A percentile compares a stretch with the other conserved stretches of the same genome.
Conservation (phyloP, 805 yeast species). For the Cephaloascus albidus region DNA sequence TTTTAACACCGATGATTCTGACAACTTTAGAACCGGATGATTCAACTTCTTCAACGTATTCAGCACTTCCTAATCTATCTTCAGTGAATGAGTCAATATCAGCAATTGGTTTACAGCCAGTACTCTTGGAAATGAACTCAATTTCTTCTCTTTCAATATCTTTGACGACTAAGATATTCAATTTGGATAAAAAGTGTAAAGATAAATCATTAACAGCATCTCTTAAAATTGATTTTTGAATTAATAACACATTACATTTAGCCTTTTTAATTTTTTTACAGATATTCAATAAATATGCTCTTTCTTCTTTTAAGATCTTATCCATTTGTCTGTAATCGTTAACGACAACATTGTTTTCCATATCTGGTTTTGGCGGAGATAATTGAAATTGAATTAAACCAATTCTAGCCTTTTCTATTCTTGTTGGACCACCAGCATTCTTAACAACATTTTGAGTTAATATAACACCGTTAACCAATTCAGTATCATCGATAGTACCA, state of each 20-base stretch:
- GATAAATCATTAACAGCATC: conserved; percentile 95
- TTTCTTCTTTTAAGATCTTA: conserved; percentile 93
- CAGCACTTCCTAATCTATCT: conserved; percentile 87
- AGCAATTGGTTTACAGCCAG: conserved; percentile 94
- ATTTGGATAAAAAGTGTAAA: conserved; percentile 85
- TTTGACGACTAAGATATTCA: conserved; percentile 88
- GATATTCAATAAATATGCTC: conserved; percentile 88
- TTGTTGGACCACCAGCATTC: conserved; percentile 88
- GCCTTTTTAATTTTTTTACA: conserved; percentile 96
- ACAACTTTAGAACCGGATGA: conserved; percentile 86
- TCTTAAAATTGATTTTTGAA: conserved; percentile 87
- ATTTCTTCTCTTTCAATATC: conserved; percentile 96
- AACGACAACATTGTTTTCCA: conserved; percentile 96
- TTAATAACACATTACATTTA: conserved; percentile 85
- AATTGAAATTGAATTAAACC: conserved; percentile 89
- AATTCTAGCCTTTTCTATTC: conserved; percentile 88
- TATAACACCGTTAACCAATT: conserved; percentile 86
- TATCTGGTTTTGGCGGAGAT: conserved; percentile 94
- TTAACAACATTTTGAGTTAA: conserved; percentile 85
- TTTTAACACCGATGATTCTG: conserved; percentile 74
- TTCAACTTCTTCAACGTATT: conserved; percentile 84
- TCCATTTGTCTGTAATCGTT: conserved; percentile 99
- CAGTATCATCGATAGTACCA: conserved; percentile 96
- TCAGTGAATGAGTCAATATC: conserved; percentile 91
- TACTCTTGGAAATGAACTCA: conserved; percentile 75